Conservation (phyloP, 306 rosid genomes). For the Cucumis cinereus region DNA sequence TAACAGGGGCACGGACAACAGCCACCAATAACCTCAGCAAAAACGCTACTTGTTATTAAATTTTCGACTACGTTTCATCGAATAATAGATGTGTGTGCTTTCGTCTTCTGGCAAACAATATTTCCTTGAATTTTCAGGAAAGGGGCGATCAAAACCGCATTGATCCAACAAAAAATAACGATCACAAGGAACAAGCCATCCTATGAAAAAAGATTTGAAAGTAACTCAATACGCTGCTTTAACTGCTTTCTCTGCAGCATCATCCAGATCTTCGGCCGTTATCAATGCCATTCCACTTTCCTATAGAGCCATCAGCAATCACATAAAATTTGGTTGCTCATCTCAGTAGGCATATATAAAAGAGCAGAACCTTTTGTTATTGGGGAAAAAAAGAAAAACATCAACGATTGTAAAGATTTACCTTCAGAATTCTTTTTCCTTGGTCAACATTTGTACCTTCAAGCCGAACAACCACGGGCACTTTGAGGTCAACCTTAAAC, state of each 20-base stretch:
- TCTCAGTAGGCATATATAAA: not conserved
- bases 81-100: not conserved
- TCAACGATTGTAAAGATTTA: not conserved
- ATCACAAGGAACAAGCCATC: constrained; percentile 14
- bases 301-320: constrained; percentile 35
- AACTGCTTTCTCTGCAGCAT: constrained; percentile 93
- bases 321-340: not conserved
- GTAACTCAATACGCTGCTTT: constrained; percentile 54
- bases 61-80: not conserved
- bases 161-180: constrained; percentile 6
- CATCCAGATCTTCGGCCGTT: constrained; percentile 95
- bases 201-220: constrained; percentile 11
- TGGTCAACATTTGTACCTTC: constrained; percentile 97
- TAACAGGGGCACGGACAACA: not conserved
- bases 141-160: not conserved
- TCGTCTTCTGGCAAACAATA: not conserved
- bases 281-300: constrained; percentile 85
- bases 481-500: constrained; percentile 69
- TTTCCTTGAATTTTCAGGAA: not conserved
- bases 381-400: too few species aligned
- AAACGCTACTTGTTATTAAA: not conserved
- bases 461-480: constrained; percentile 91
- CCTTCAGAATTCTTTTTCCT: constrained; percentile 91
- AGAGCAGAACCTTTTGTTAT: not conserved
- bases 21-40: not conserved